phyloP scores from a whole-genome alignment of 768 basidiomycete genomes.

The Naganishia onofrii region DNA sequence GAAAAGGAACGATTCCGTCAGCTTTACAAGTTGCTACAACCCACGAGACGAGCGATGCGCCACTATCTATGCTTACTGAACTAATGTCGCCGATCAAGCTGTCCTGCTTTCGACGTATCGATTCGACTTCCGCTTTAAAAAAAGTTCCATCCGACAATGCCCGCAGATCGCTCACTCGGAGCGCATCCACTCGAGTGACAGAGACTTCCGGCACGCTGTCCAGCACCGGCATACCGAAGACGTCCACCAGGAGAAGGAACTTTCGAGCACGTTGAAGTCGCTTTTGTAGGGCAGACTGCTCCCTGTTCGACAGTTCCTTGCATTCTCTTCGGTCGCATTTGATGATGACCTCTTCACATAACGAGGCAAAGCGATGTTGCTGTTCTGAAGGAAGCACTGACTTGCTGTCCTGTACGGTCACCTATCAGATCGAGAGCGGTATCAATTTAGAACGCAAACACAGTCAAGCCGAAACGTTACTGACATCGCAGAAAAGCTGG shows the following conservation, averaged over 20 bases:
- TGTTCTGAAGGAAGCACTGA: background rate
- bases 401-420: background rate
- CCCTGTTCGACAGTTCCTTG: background rate
- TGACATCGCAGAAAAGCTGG: too few species aligned
- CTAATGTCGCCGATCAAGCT: background rate
- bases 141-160: background rate
- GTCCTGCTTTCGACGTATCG: slow-evolving; percentile 9
- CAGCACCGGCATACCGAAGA: slow-evolving; percentile 13
- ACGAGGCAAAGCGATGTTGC: slow-evolving; percentile 1
- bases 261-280: slow-evolving; percentile 15
- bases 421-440: background rate
- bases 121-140: background rate
- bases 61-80: too few species aligned
- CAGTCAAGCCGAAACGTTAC: background rate
- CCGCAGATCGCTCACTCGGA: background rate
- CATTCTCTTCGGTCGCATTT: background rate
- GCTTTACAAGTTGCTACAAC: too few species aligned
- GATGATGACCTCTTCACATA: slow-evolving; percentile 3
- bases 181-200: slow-evolving; percentile 11
- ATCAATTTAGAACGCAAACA: background rate
- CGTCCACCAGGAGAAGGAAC: slow-evolving; percentile 10
- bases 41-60: too few species aligned
- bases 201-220: slow-evolving; percentile 14
- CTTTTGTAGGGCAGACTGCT: slow-evolving; percentile 9
- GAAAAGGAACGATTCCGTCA: too few species aligned